A percentile compares a stretch with the other conserved stretches of the same genome.
Conservation (phyloP, 768 basidiomycete species). For the Phylloporus arenicola region DNA sequence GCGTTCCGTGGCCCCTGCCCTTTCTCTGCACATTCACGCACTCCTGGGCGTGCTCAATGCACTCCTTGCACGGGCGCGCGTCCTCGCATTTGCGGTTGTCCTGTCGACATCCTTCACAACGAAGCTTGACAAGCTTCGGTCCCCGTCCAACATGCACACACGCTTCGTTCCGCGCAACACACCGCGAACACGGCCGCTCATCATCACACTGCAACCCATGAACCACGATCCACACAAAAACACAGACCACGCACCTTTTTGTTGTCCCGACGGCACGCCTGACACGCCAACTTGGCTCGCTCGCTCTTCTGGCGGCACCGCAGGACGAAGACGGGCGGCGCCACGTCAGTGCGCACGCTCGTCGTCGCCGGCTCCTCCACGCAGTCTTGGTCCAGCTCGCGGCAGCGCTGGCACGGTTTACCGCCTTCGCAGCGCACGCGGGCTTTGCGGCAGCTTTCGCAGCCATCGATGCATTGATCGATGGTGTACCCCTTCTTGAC, state of each 20-base stretch:
- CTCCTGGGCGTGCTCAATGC: conserved; percentile 40
- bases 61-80: conserved; percentile 49
- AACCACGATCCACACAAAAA: not conserved
- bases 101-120: conserved; percentile 54
- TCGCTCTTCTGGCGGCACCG: conserved; percentile 37
- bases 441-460: conserved; percentile 52
- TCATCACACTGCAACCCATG: conserved; percentile 47
- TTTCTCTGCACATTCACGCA: conserved; percentile 49
- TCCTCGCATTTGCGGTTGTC: conserved; percentile 59
- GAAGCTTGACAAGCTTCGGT: conserved; percentile 53
- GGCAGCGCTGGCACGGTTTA: conserved; percentile 33
- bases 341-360: conserved; percentile 21
- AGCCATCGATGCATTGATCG: conserved; percentile 57
- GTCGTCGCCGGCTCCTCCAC: conserved; percentile 35
- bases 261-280: conserved; percentile 57
- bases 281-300: conserved; percentile 55
- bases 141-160: conserved; percentile 54
- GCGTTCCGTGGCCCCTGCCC: conserved; percentile 52
- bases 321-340: conserved; percentile 18
- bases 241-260: conserved; percentile 44
- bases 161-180: conserved; percentile 47
- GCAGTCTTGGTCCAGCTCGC: conserved; percentile 39
- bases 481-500: conserved; percentile 47
- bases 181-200: conserved; percentile 57
- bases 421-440: conserved; percentile 40